phyloP scores from a whole-genome alignment of 495 filamentous ascomycete species.

The Tuber aestivum region DNA sequence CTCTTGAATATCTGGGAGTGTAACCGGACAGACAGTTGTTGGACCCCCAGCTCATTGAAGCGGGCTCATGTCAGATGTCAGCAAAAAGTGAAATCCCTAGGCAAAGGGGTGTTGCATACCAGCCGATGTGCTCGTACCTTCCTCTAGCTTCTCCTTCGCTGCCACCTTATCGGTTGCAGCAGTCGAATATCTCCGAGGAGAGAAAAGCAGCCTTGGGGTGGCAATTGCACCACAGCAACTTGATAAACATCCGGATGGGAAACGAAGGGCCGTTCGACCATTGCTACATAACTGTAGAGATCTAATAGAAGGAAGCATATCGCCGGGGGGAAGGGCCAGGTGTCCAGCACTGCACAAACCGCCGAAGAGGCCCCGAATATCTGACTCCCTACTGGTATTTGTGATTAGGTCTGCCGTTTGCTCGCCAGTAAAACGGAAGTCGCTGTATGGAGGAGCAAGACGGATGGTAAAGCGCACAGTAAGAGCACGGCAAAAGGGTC shows the following conservation, averaged over 20 bases:
- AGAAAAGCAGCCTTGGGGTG: neutral
- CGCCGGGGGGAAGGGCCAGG: neutral
- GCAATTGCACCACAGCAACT: neutral
- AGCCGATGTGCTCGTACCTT: neutral
- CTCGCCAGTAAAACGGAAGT: neutral
- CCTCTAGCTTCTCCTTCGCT: neutral
- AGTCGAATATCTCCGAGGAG: neutral
- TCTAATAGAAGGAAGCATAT: neutral
- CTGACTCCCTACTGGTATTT: neutral
- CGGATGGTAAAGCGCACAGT: neutral
- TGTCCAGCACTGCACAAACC: neutral
- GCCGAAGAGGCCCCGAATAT: neutral
- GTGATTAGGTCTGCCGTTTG: neutral
- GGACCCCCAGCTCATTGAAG: conserved; percentile 88
- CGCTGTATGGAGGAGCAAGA: neutral
- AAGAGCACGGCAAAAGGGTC: neutral
- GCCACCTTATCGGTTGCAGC: neutral
- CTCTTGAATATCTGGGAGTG: conserved; percentile 73
- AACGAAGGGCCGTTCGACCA: neutral
- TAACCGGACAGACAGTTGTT: conserved; percentile 78
- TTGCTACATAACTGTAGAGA: neutral
- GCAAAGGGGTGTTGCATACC: neutral
- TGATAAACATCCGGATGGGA: neutral
- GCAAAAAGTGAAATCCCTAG: neutral
- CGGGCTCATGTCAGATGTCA: conserved; percentile 44